Evolutionary conservation across 805 yeast species (phyloP).

Genomic region (Candida saitoana): DNA sequence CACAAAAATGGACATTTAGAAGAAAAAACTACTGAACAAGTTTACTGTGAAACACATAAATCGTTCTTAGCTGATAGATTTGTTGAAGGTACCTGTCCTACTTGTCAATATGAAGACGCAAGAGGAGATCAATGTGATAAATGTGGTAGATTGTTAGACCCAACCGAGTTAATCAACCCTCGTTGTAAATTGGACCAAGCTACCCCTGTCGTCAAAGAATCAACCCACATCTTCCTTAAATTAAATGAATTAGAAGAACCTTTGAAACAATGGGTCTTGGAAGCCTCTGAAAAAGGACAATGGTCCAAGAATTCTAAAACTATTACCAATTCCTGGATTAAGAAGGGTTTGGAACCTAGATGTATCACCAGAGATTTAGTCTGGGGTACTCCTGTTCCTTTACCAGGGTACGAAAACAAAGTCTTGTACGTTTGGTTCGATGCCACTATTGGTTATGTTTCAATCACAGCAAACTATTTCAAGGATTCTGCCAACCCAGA

Average conservation of each 20-base stretch:
- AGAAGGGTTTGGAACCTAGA: constrained; percentile 88
- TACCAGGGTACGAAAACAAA: constrained; percentile 78
- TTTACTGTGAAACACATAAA: constrained; percentile 85
- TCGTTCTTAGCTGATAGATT: constrained; percentile 93
- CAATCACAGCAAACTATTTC: constrained; percentile 89
- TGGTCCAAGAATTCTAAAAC: constrained; percentile 93
- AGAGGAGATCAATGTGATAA: constrained; percentile 99
- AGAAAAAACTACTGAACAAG: constrained; percentile 83
- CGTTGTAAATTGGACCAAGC: constrained; percentile 90
- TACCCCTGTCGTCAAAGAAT: constrained; percentile 72
- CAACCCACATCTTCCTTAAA: constrained; percentile 81
- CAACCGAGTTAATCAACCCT: constrained; percentile 90
- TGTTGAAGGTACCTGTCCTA: constrained; percentile 97
- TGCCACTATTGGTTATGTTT: constrained; percentile 94
- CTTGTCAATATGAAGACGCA: constrained; percentile 92
- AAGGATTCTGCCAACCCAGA: constrained; percentile 25
- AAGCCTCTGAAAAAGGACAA: constrained; percentile 64
- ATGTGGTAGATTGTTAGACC: constrained; percentile 86
- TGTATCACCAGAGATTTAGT: constrained; percentile 95
- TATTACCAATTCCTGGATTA: constrained; percentile 90
- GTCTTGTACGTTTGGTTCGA: constrained; percentile 99
- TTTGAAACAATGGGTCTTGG: constrained; percentile 66
- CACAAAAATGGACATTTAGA: constrained; percentile 75
- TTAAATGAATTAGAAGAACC: constrained; percentile 81
- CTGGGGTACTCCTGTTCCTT: constrained; percentile 99